Percentiles rank a stretch among this genome's conserved stretches.
Evolutionary conservation across 257 asterid genomes (phyloP).

Genomic region (Solanum etuberosum): DNA sequence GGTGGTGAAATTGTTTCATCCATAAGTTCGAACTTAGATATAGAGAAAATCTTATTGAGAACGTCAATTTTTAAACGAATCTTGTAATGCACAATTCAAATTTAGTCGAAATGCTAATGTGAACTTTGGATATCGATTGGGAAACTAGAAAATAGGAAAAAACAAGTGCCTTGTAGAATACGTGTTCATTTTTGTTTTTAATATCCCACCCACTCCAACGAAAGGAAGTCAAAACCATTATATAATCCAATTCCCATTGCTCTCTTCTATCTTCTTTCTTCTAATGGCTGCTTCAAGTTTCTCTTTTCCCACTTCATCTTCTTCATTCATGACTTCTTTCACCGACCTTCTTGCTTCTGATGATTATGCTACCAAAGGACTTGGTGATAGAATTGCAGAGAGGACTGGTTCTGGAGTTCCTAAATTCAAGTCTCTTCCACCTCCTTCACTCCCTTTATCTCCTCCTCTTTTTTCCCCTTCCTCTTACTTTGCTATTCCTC

Average conservation of each 20-base stretch:
- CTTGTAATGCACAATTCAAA: accelerated
- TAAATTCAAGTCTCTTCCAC: conserved; percentile 67
- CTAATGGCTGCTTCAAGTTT: conserved; percentile 26
- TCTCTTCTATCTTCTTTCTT: not conserved
- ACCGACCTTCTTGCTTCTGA: conserved; percentile 49
- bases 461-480: conserved; percentile 65
- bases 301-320: conserved; percentile 5
- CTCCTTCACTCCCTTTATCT: conserved; percentile 71
- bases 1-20: no score
- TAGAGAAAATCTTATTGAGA: no score
- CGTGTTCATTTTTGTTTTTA: conserved; percentile 9
- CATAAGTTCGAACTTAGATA: accelerated
- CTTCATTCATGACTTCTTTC: conserved; percentile 39
- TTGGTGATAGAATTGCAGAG: conserved; percentile 51
- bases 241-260: not conserved
- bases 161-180: not conserved
- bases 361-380: conserved; percentile 26
- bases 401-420: conserved; percentile 66
- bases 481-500: conserved; percentile 73
- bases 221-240: not conserved
- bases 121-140: not conserved
- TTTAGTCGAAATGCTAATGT: accelerated
- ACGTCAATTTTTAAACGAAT: accelerated
- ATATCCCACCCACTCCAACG: not conserved
- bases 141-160: not conserved